Evolutionary conservation across 2,329 filamentous ascomycete species (phyloP).

Genomic region (Colletotrichum tropicicola): DNA sequence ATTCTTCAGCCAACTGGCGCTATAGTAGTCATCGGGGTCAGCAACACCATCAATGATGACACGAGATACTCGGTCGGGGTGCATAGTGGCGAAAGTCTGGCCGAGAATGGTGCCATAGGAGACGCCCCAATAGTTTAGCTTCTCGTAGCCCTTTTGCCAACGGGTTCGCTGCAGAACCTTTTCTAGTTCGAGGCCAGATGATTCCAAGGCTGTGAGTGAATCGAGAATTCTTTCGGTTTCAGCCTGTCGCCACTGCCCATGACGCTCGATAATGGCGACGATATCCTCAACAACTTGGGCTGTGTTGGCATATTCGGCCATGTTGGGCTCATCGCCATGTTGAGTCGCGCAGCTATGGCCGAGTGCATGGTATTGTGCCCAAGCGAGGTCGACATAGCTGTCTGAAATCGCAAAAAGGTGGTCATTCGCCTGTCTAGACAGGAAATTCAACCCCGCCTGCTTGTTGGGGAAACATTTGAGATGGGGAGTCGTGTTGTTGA

Average conservation of each 20-base stretch:
- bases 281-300: constrained; percentile 58
- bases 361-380: constrained; percentile 34
- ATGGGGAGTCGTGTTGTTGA: constrained; percentile 48
- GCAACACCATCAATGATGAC: constrained; percentile 47
- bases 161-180: constrained; percentile 19
- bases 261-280: constrained; percentile 54
- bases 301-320: constrained; percentile 49
- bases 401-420: constrained; percentile 29
- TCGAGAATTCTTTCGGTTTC: constrained; percentile 30
- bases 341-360: constrained; percentile 32
- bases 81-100: constrained; percentile 49
- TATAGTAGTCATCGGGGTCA: constrained; percentile 45
- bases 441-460: constrained; percentile 7
- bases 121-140: constrained; percentile 50
- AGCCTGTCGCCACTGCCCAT: constrained; percentile 44
- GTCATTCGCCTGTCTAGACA: neutral
- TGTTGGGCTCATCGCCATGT: constrained; percentile 32
- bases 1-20: constrained; percentile 35
- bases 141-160: constrained; percentile 35
- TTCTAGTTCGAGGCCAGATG: neutral
- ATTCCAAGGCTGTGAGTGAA: fast-evolving
- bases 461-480: constrained; percentile 47
- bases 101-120: constrained; percentile 53
- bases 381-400: constrained; percentile 33
- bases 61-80: constrained; percentile 42